Percentiles rank a stretch among this genome's conserved stretches.
Conservation (phyloP, 1,284 basidiomycete genomes). For the Hemileia vastatrix region DNA sequence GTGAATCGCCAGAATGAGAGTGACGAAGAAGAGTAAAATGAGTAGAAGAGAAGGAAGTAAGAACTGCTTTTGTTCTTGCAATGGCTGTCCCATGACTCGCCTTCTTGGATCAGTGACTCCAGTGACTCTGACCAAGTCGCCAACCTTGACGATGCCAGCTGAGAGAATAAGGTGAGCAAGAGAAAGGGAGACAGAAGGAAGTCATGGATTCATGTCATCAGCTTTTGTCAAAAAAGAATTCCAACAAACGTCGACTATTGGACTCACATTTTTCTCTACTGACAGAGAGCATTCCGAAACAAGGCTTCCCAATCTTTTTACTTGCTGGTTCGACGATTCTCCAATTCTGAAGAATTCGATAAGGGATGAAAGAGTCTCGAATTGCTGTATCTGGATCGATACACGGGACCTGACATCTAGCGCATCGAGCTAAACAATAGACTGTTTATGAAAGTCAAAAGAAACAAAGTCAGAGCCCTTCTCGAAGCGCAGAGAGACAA, state of each 20-base stretch:
- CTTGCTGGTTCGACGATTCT: too few relatives aligned
- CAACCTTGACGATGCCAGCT: constrained; percentile 27
- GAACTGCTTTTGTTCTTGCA: not conserved
- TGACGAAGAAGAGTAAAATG: too few relatives aligned
- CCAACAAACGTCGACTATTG: not conserved
- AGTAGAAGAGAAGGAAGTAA: not conserved
- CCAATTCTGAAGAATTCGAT: too few relatives aligned
- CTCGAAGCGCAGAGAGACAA: not conserved
- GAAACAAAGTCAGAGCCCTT: too few relatives aligned
- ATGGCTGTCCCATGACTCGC: not conserved
- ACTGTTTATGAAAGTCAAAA: too few relatives aligned
- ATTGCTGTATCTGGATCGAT: too few relatives aligned
- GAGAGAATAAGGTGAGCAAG: not conserved
- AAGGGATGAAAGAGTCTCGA: too few relatives aligned
- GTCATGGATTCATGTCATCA: too few relatives aligned
- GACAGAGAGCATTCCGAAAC: constrained; percentile 32
- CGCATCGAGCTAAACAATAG: too few relatives aligned
- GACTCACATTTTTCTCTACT: constrained; percentile 25
- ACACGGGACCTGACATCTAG: too few relatives aligned
- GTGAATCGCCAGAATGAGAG: too few relatives aligned
- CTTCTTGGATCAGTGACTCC: constrained; percentile 29
- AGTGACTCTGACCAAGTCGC: constrained; percentile 30
- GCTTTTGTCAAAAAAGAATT: not conserved
- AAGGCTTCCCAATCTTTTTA: too few relatives aligned
- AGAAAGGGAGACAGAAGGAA: not conserved